Percentiles rank a stretch among this genome's conserved stretches.
Evolutionary conservation across 345 rosid species (phyloP).

Genomic region (Eucalyptus fibrosa): DNA sequence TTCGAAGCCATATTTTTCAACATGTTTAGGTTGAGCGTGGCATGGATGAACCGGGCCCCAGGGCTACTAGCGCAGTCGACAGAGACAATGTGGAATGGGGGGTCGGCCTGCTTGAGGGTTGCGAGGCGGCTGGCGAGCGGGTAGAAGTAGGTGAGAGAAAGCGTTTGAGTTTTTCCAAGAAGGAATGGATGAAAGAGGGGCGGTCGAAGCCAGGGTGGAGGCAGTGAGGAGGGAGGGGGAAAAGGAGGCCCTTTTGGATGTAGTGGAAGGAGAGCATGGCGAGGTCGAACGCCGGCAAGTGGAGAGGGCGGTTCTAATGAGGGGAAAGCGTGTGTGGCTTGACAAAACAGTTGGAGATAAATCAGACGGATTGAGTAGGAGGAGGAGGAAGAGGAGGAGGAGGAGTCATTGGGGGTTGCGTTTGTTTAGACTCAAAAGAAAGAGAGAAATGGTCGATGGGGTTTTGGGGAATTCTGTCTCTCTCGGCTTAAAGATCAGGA

Average conservation of each 20-base stretch:
- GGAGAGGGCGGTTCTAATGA: constrained; percentile 21
- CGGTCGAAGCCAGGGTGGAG: background rate
- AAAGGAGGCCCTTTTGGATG: constrained; percentile 58
- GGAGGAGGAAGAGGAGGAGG: background rate
- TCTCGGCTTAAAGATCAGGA: too few relatives aligned
- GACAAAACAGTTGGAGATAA: constrained; percentile 37
- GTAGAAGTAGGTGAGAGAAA: constrained; percentile 56
- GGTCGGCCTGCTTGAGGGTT: background rate
- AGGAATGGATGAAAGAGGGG: constrained; percentile 5
- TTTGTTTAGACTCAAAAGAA: background rate
- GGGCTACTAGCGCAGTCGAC: constrained; percentile 36
- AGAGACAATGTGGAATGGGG: constrained; percentile 18
- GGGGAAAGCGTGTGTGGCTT: constrained; percentile 20
- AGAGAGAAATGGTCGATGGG: too few relatives aligned
- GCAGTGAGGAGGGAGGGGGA: constrained; percentile 17
- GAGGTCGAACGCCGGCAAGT: constrained; percentile 56
- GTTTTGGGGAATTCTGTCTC: too few relatives aligned
- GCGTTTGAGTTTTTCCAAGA: constrained; percentile 20
- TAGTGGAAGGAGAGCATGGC: constrained; percentile 57
- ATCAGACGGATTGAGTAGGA: background rate
- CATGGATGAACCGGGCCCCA: constrained; percentile 30
- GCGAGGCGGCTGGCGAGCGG: constrained; percentile 18
- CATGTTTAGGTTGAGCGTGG: constrained; percentile 11
- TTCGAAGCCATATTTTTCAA: too few relatives aligned
- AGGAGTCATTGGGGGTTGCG: background rate